A percentile compares a stretch with the other conserved stretches of the same genome.
phyloP scores from a whole-genome alignment of 2,329 filamentous ascomycete species.

The Pyricularia grisea region DNA sequence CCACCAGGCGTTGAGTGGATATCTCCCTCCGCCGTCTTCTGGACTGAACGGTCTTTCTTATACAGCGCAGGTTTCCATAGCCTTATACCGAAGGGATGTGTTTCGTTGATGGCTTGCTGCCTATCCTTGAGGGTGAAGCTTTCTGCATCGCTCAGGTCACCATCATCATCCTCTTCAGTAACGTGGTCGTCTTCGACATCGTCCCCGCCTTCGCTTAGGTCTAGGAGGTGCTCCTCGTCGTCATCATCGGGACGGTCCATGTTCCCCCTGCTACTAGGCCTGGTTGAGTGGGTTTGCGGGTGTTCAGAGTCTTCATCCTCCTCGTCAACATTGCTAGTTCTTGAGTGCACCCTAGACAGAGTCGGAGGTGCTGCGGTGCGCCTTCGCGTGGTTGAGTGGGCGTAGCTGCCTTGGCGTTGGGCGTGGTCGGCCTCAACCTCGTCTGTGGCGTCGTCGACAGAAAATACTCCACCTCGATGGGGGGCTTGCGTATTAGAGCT shows the following conservation, averaged over 20 bases:
- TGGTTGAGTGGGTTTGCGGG: background rate
- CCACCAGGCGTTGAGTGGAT: conserved; percentile 93
- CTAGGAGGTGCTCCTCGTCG: conserved; percentile 20
- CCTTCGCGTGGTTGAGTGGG: conserved; percentile 28
- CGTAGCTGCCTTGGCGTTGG: conserved; percentile 32
- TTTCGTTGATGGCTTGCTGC: conserved; percentile 96
- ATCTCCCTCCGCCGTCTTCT: conserved; percentile 91
- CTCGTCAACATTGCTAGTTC: conserved; percentile 15
- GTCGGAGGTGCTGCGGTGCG: conserved; percentile 22
- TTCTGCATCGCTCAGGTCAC: conserved; percentile 78
- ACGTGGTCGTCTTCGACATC: conserved; percentile 30
- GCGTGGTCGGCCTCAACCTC: conserved; percentile 63
- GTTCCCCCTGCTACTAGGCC: conserved; percentile 10
- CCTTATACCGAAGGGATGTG: conserved; percentile 95
- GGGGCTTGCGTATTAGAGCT: conserved; percentile 65
- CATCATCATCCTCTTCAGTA: conserved; percentile 53
- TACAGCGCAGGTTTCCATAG: conserved; percentile 98
- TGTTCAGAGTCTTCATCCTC: conserved; percentile 14
- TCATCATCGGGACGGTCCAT: conserved; percentile 25
- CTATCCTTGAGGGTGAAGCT: conserved; percentile 97
- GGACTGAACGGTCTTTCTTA: conserved; percentile 94
- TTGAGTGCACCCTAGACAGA: conserved; percentile 18
- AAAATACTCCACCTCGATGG: conserved; percentile 78
- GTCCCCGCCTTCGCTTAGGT: conserved; percentile 27
- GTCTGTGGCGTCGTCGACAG: conserved; percentile 75